phyloP scores from a whole-genome alignment of 2,329 filamentous ascomycete species.

The Pseudofabraea citricarpa region DNA sequence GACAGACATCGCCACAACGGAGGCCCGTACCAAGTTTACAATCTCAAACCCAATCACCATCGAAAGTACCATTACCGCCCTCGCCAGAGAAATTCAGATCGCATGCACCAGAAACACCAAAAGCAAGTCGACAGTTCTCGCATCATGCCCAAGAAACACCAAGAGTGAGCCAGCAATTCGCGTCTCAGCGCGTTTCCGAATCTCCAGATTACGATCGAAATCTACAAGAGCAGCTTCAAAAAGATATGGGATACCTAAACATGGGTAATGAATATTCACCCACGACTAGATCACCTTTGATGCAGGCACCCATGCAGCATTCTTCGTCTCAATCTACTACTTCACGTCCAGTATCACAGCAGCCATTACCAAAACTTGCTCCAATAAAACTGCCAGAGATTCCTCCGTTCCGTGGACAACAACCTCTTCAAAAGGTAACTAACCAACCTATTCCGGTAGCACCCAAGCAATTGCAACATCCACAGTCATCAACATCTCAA shows the following conservation, averaged over 20 bases:
- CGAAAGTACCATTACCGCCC: conserved; percentile 55
- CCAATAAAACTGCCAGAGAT: conserved; percentile 31
- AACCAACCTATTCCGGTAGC: conserved; percentile 21
- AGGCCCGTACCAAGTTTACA: conserved; percentile 41
- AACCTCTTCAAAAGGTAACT: conserved; percentile 24
- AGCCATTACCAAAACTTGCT: conserved; percentile 28
- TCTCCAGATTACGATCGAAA: conserved; percentile 57
- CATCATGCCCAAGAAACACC: conserved; percentile 43
- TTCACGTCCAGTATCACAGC: conserved; percentile 26
- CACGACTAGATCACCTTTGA: conserved; percentile 16
- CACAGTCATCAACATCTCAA: conserved; percentile 16
- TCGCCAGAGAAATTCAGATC: conserved; percentile 46
- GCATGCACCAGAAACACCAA: conserved; percentile 41
- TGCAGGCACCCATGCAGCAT: conserved; percentile 17
- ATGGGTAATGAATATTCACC: conserved; percentile 28
- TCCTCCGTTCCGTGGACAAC: conserved; percentile 28
- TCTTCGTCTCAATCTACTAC: conserved; percentile 14
- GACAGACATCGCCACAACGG: conserved; percentile 56
- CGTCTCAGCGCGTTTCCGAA: conserved; percentile 35
- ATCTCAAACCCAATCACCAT: conserved; percentile 45
- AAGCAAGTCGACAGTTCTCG: conserved; percentile 42
- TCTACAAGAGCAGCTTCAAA: conserved; percentile 58
- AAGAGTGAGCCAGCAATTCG: conserved; percentile 40
- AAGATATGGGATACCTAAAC: conserved; percentile 54
- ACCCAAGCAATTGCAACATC: conserved; percentile 18